These are phyloP conservation scores for Naganishia sp. DNA, from an alignment of 1,284 basidiomycete genomes.

Conservation along the genomic window DNA sequence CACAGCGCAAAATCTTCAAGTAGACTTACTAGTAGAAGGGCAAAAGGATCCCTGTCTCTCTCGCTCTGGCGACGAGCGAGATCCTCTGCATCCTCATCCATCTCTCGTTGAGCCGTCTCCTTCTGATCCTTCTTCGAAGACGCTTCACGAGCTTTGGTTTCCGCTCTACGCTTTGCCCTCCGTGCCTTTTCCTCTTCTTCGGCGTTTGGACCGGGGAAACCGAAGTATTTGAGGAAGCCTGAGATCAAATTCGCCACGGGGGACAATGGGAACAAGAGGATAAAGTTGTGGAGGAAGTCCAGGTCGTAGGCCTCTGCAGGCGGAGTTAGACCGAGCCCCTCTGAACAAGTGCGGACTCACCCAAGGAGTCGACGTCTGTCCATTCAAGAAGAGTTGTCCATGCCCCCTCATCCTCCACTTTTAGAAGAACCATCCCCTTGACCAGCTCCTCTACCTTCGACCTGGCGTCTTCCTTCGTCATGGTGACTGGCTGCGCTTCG, in stretches of 20 bases:
- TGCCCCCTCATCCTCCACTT: slow-evolving; percentile 46
- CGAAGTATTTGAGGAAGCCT: slow-evolving; percentile 68
- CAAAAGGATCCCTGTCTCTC: slow-evolving; percentile 28
- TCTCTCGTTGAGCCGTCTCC: slow-evolving; percentile 39
- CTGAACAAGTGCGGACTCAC: slow-evolving; percentile 55
- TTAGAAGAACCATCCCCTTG: slow-evolving; percentile 51
- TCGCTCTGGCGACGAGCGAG: slow-evolving; percentile 33
- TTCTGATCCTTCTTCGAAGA: slow-evolving; percentile 45
- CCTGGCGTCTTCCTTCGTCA: slow-evolving; percentile 51
- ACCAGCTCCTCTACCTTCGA: slow-evolving; percentile 51
- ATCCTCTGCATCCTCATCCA: slow-evolving; percentile 38
- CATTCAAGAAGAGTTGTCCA: slow-evolving; percentile 69
- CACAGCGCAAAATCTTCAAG: not conserved
- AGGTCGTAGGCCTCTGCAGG: slow-evolving; percentile 66
- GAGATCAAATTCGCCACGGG: slow-evolving; percentile 63
- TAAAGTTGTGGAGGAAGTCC: slow-evolving; percentile 65
- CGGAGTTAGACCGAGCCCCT: not conserved
- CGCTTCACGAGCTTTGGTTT: slow-evolving; percentile 47
- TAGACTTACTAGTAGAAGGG: slow-evolving; percentile 59
- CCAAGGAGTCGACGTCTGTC: slow-evolving; percentile 67
- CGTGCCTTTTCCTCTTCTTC: slow-evolving; percentile 38
- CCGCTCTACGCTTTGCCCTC: slow-evolving; percentile 34
- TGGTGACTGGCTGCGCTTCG: slow-evolving; percentile 52
- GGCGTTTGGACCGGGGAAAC: slow-evolving; percentile 55
- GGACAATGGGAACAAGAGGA: slow-evolving; percentile 67